These are phyloP conservation scores for Limonium bicolor DNA, from an alignment of 148 eudicot genomes.

Conservation along the genomic window DNA sequence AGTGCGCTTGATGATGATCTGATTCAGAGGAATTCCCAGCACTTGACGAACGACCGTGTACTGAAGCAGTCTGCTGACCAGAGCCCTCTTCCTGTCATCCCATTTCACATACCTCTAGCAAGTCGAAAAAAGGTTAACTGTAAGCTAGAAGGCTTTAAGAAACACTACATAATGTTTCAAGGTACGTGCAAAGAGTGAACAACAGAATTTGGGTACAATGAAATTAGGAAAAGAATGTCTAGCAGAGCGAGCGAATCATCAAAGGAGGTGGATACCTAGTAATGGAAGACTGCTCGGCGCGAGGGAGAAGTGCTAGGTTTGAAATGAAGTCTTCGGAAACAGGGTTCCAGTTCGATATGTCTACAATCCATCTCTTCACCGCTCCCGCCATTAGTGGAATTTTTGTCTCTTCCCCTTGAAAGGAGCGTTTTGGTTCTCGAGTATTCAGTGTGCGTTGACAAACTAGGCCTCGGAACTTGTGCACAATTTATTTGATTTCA, in stretches of 20 bases:
- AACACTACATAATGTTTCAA: background rate
- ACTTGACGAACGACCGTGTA: slow-evolving; percentile 53
- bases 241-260: background rate
- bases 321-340: slow-evolving; percentile 24
- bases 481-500: no score
- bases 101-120: slow-evolving; percentile 42
- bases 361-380: slow-evolving; percentile 64
- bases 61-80: slow-evolving; percentile 82
- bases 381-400: slow-evolving; percentile 18
- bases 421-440: no score
- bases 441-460: no score
- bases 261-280: slow-evolving; percentile 30
- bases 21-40: slow-evolving; percentile 41
- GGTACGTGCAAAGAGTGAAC: background rate
- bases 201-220: background rate
- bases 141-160: background rate
- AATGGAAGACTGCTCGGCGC: slow-evolving; percentile 36
- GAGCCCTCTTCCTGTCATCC: slow-evolving; percentile 63
- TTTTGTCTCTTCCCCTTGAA: no score
- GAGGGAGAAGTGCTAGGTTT: slow-evolving; percentile 52
- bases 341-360: slow-evolving; percentile 65
- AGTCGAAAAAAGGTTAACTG: background rate
- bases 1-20: slow-evolving; percentile 54
- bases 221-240: background rate
- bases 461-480: no score